Conservation (phyloP, 768 basidiomycete species). For the Lactifluus echinatus region DNA sequence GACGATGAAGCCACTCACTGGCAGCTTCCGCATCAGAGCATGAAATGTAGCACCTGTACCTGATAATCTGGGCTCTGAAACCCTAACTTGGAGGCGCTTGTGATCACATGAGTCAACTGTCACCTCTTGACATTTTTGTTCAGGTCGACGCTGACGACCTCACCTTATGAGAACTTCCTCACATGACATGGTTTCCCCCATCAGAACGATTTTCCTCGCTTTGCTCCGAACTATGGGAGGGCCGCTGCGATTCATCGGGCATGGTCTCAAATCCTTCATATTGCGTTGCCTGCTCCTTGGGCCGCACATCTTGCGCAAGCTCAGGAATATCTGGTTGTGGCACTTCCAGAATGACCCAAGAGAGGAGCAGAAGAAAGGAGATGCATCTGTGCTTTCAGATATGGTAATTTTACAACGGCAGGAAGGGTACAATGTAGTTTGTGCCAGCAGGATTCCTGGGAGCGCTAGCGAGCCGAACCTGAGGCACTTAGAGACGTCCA, state of each 20-base stretch:
- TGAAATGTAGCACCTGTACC: too few relatives aligned
- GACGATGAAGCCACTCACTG: too few relatives aligned
- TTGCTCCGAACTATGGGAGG: neutral
- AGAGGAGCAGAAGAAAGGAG: neutral
- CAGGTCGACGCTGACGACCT: neutral
- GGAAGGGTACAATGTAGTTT: neutral
- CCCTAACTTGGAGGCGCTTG: too few relatives aligned
- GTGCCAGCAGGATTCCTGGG: neutral
- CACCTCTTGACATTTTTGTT: too few relatives aligned
- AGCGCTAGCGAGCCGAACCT: neutral
- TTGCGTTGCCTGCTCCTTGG: neutral
- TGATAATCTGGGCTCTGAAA: too few relatives aligned
- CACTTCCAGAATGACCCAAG: neutral
- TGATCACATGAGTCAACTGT: too few relatives aligned
- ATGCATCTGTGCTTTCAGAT: neutral
- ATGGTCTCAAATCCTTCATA: neutral
- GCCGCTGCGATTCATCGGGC: neutral
- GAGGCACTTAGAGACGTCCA: neutral
- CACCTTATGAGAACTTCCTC: neutral
- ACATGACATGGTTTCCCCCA: neutral
- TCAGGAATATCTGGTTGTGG: neutral
- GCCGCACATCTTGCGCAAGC: neutral
- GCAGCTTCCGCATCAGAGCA: too few relatives aligned
- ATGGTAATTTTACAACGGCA: too few relatives aligned
- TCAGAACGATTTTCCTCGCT: neutral